Evolutionary conservation across 2,329 filamentous ascomycete species (phyloP), one percentile per base, ranked within the genome.

Genomic region (Thermoascus crustaceus): DNA sequence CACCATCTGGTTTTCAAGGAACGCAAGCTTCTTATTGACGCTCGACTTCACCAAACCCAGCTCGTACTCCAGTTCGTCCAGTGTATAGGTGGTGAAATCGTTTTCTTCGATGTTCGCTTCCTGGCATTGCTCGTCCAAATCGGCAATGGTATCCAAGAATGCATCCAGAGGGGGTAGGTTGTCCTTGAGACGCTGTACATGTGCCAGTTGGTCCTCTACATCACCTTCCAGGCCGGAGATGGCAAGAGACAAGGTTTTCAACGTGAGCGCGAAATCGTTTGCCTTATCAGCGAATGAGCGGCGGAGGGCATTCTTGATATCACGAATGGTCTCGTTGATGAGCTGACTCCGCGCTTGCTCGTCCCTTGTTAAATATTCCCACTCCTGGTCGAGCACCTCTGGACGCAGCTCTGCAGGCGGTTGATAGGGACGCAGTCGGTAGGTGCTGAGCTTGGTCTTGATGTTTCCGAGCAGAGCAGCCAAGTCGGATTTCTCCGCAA

Each of bases 31-130:
- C 71, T 96, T 98, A 45, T 87, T 82, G 18, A 96, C 89, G 7
- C 85, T 91, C 19, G 84, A 82, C 57, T 87, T 88, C 38, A 96
- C 91, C 19, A 98, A 73, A 10, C 85, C 80, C 39, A 96, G 73
- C 64, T 98, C 91, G 64, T 98, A 98, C 41, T 80, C 79, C 26
- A 98, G 73, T 63, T 98, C 91, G 56, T 98, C 91, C 59, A 96
- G 91, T 7, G 89, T 94, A 64, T 96, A 96, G 6, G 89, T 96
- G n/a, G 91, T 98, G 61, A 91, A 96, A 67, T 98, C 91, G 61
- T 98, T 98, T 55, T 98, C 91, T 62, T 98, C 91, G 45, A 98
- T 95, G 58, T 98, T 96, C 43, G 91, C 91, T 67, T 96, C 89
- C 41, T 81, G 76, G 58, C 91, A 98, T 63, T 94, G 86, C 44